Conservation (phyloP, 768 basidiomycete species). For the Tulasnella sp. region DNA sequence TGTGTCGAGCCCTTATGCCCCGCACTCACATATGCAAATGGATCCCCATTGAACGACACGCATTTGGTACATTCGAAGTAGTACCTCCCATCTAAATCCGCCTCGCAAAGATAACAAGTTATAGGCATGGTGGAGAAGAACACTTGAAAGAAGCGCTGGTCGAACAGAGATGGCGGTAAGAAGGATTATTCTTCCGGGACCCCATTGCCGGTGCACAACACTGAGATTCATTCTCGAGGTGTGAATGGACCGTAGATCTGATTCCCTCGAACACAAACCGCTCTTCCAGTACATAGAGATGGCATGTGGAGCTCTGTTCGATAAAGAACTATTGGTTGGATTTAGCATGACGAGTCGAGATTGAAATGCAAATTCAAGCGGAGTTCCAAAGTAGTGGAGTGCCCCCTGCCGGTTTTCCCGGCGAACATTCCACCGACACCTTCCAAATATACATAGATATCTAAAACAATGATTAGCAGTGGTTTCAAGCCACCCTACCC, state of each 20-base stretch:
- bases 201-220: no score
- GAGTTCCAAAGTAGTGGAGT: no score
- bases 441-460: no score
- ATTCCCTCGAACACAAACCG: not conserved
- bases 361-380: no score
- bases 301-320: not conserved
- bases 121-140: not conserved
- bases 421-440: no score
- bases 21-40: not conserved
- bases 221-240: not conserved
- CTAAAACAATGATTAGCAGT: no score
- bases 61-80: not conserved
- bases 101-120: not conserved
- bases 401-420: no score
- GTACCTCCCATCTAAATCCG: not conserved
- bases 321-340: not conserved
- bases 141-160: not conserved
- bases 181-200: no score
- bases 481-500: no score
- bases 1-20: not conserved
- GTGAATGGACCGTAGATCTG: not conserved
- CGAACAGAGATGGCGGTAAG: no score
- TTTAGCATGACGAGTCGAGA: no score
- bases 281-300: not conserved
- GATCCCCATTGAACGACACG: not conserved